A percentile compares a stretch with the other conserved stretches of the same genome.
These are phyloP conservation scores for Phaeomoniella chlamydospora DNA, from an alignment of 2,329 filamentous ascomycete genomes.

Conservation along the genomic window DNA sequence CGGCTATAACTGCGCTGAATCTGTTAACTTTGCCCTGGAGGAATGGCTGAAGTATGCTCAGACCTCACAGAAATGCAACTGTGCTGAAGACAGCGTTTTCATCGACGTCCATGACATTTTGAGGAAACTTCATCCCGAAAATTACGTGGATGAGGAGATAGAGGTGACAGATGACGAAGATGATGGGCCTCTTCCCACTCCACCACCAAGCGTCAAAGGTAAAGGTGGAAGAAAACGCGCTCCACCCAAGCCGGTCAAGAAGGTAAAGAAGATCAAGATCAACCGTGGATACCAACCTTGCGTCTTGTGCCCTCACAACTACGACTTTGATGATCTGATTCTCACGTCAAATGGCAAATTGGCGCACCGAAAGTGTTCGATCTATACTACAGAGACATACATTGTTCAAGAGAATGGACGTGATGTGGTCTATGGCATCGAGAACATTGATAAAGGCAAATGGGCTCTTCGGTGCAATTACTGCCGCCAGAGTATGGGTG, in stretches of 20 bases:
- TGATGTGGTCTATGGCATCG: conserved; percentile 64
- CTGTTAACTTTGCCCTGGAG: conserved; percentile 94
- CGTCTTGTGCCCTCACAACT: conserved; percentile 81
- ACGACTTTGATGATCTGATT: conserved; percentile 67
- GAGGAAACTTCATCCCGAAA: conserved; percentile 77
- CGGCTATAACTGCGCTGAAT: conserved; percentile 97
- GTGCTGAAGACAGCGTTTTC: conserved; percentile 95
- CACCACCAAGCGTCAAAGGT: conserved; percentile 58
- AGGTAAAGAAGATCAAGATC: conserved; percentile 65
- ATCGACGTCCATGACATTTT: conserved; percentile 94
- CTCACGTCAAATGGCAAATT: conserved; percentile 76
- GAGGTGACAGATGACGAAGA: conserved; percentile 48
- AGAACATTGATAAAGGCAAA: conserved; percentile 72
- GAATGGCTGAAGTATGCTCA: conserved; percentile 91
- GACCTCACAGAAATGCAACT: conserved; percentile 93
- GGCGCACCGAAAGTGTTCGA: conserved; percentile 76
- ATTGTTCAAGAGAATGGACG: conserved; percentile 57
- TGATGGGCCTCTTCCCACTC: conserved; percentile 59
- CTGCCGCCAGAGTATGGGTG: conserved; percentile 87
- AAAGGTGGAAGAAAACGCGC: conserved; percentile 45
- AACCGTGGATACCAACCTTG: conserved; percentile 48
- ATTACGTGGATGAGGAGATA: conserved; percentile 25
- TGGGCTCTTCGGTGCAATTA: conserved; percentile 88
- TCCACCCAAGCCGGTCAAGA: conserved; percentile 32
- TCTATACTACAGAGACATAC: conserved; percentile 85